A percentile compares a stretch with the other conserved stretches of the same genome.
Conservation (phyloP, 345 rosid genomes). For the Arabidopsis thaliana region TAIR10.1 NC_003074.8:19059001-19059500, state of each 20-base stretch:
- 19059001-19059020: conserved; percentile 57
- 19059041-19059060: conserved; percentile 56
- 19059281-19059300: conserved; percentile 97
- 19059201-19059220: not conserved
- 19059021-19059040: conserved; percentile 60
- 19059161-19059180: not conserved
- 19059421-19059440: not conserved
- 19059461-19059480: not conserved
- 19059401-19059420: not conserved
- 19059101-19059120: conserved; percentile 65
- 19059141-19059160: conserved; percentile 47
- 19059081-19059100: conserved; percentile 60
- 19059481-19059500: conserved; percentile 47
- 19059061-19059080: conserved; percentile 47
- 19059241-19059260: conserved; percentile 42
- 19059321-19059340: conserved; percentile 72
- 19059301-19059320: conserved; percentile 82
- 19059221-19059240: conserved; percentile 41
- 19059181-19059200: not conserved
- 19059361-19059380: conserved; percentile 84
- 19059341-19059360: conserved; percentile 79
- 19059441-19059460: not conserved
- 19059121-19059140: conserved; percentile 70
- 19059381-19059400: not conserved
- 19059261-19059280: conserved; percentile 50